phyloP scores from a whole-genome alignment of 2,329 filamentous ascomycete genomes.

The Arthrobotrys conoides region DNA sequence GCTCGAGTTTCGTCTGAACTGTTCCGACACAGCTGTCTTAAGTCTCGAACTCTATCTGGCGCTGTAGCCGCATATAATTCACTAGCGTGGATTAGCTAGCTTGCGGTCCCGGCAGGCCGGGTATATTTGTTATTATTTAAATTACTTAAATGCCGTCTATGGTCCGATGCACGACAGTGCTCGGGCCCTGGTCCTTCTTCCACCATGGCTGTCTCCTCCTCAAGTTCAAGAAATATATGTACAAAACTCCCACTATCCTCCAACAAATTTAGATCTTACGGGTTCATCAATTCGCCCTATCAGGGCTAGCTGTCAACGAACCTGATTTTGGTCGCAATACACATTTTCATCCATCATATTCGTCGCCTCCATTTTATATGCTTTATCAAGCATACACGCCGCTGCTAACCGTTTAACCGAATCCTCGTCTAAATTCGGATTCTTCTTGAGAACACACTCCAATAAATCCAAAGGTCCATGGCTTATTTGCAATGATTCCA shows the following conservation, averaged over 20 bases:
- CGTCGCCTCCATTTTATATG: background rate
- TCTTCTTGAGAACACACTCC: constrained; percentile 4
- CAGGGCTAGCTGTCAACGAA: background rate
- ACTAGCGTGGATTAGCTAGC: too few relatives aligned
- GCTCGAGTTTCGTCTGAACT: too few relatives aligned
- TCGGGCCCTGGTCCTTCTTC: background rate
- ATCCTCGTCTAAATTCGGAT: constrained; percentile 7
- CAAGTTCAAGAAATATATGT: background rate
- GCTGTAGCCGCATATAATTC: too few relatives aligned
- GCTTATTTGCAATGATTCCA: constrained; percentile 4
- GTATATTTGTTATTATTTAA: background rate
- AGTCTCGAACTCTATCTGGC: too few relatives aligned
- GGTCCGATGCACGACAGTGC: background rate
- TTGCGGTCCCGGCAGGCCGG: too few relatives aligned
- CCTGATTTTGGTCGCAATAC: background rate
- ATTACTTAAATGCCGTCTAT: background rate
- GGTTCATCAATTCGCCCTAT: too few relatives aligned
- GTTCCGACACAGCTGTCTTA: too few relatives aligned
- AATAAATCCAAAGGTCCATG: constrained; percentile 12
- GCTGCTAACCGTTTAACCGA: background rate
- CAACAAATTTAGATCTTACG: background rate
- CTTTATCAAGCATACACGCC: constrained; percentile 7
- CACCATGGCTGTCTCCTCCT: background rate
- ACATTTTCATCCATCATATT: background rate
- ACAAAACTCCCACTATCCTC: background rate